These are phyloP conservation scores for Fusarium virguliforme DNA, from an alignment of 2,329 filamentous ascomycete species.

Conservation along the genomic window DNA sequence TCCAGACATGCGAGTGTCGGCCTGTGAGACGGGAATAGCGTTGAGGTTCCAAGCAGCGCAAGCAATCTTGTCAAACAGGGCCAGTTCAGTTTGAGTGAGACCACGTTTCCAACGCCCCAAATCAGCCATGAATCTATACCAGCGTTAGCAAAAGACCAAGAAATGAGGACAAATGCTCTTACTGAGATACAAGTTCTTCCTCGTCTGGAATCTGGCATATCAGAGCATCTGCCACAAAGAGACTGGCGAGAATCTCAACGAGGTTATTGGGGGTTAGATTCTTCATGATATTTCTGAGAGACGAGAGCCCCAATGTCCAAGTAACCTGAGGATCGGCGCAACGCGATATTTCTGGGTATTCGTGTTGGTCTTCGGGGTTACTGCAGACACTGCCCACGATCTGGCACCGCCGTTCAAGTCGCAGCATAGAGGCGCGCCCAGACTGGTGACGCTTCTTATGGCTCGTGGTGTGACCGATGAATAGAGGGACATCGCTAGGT, in stretches of 20 bases:
- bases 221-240: conserved; percentile 47
- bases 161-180: not conserved
- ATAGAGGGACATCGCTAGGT: not conserved
- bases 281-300: conserved; percentile 37
- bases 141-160: conserved; percentile 15
- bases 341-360: conserved; percentile 20
- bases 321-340: conserved; percentile 22
- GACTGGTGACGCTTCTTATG: conserved; percentile 27
- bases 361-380: not conserved
- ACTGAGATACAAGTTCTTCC: conserved; percentile 30
- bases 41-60: conserved; percentile 44
- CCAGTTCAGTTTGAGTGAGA: conserved; percentile 32
- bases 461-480: conserved; percentile 30
- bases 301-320: conserved; percentile 35
- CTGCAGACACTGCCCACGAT: conserved; percentile 23
- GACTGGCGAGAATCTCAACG: conserved; percentile 30
- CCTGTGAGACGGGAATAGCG: not conserved
- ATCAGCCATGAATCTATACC: conserved; percentile 48
- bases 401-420: conserved; percentile 33
- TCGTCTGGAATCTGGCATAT: conserved; percentile 27
- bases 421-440: conserved; percentile 24
- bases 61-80: conserved; percentile 48
- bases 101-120: conserved; percentile 49
- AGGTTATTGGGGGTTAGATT: conserved; percentile 34
- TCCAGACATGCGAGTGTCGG: conserved; percentile 25